Evolutionary conservation across 2,329 filamentous ascomycete species (phyloP), one percentile per base, ranked within the genome.

Genomic region (Xylaria sp.): DNA sequence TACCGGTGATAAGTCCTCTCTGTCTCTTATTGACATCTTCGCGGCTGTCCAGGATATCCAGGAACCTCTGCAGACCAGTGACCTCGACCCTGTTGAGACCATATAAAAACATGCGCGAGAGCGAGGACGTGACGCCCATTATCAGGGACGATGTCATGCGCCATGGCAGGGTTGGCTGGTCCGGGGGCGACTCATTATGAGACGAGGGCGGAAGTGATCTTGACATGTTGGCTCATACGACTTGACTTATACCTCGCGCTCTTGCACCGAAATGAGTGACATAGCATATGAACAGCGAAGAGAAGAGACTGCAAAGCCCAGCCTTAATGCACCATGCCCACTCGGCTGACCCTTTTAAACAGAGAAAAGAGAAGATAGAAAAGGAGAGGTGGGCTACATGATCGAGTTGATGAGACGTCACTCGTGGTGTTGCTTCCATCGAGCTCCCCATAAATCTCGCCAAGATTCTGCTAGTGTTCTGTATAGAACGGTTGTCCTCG

Each of bases 1-100:
- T 77, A 91, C 89, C 90, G 65, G 93, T 97, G 62, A 97, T 80
- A 62, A 97, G 80, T 16, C 93, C 94, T 68, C 87, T 83, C 59
- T 88, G 79, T 64, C 91, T 85, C 54, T 80, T 80, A 48, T 83
- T 80, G 2, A 84, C 77, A 72, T 92, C 82, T 66, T 81, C 80
- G 62, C 93, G 83, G 66, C 83, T 81, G 68, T 97, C 92, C 44
- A 97, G 76, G 3, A 93, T 76, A 54, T 85, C 79, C 42, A 94
- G 76, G 65, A 99, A 94, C 9, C 80, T 76, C 52, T 92, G 85
- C 62, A 95, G 77, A 1, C 93, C 93, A 67, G 86, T 81, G 4
- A 90, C 84, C 72, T 97, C 87, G 52, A 91, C 86, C 30, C 80
- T 82, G 73, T 89, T 95, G 63, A 93, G 74, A 0, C 83, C 84